Evolutionary conservation across 331 rosid species (phyloP).

Genomic region (Dryas integrifolia): DNA sequence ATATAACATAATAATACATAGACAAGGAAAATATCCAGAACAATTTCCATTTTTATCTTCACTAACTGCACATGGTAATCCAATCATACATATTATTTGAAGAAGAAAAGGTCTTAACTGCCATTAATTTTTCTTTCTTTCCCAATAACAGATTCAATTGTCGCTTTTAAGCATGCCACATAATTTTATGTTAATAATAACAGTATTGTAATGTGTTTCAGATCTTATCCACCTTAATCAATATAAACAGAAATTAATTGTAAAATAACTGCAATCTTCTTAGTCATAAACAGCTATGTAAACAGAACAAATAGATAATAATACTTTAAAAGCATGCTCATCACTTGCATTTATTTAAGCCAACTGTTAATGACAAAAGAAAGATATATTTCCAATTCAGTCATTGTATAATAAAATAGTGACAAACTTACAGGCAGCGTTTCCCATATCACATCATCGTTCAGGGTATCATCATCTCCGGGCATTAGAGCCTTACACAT

Average conservation of each 20-base stretch:
- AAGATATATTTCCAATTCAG: constrained; percentile 7
- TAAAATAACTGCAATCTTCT: neutral
- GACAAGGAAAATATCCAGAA: neutral
- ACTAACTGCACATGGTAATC: constrained; percentile 1
- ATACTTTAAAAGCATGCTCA: neutral
- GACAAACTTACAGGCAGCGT: constrained; percentile 85
- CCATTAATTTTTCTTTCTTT: neutral
- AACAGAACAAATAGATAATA: neutral
- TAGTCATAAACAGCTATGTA: neutral
- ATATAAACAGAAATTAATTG: neutral
- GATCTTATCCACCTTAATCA: neutral
- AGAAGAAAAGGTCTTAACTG: constrained; percentile 5
- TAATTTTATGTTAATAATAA: neutral
- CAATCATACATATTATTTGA: constrained; percentile 1
- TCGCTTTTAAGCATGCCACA: neutral
- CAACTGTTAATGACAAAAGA: constrained; percentile 2
- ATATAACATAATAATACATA: neutral
- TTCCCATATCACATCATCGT: constrained; percentile 92
- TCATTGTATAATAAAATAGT: constrained; percentile 27
- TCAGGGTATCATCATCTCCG: constrained; percentile 78
- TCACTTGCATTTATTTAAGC: constrained; percentile 2
- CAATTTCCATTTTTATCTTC: neutral
- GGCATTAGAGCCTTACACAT: constrained; percentile 96
- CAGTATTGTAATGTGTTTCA: neutral
- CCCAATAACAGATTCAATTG: neutral